phyloP scores from a whole-genome alignment of 208 protist genomes.

The Crithidia fasciculata region DNA sequence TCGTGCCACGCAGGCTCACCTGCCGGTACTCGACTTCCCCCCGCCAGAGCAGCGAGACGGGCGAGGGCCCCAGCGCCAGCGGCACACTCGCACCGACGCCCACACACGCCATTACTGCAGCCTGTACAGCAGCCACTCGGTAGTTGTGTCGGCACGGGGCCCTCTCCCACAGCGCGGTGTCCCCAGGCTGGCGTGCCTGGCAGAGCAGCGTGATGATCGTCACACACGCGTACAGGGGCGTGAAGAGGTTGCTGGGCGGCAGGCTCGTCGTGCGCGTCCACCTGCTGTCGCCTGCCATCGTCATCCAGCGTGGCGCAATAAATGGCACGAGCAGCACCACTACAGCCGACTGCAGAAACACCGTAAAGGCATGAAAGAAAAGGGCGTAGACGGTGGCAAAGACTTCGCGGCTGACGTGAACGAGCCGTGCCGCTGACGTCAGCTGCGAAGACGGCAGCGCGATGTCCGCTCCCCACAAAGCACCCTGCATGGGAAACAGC shows the following conservation, averaged over 20 bases:
- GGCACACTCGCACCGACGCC: not conserved
- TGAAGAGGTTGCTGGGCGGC: not conserved
- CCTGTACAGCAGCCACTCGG: not conserved
- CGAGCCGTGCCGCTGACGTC: not conserved
- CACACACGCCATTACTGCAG: not conserved
- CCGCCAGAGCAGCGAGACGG: not conserved
- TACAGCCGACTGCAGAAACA: conserved; percentile 21
- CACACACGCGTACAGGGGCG: not conserved
- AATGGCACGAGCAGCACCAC: not conserved
- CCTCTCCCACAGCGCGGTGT: not conserved
- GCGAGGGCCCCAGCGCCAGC: conserved; percentile 13
- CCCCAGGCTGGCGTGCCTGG: conserved; percentile 3
- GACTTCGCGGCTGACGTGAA: conserved; percentile 16
- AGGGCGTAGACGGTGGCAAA: conserved; percentile 22
- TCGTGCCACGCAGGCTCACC: not conserved
- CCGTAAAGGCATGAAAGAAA: conserved; percentile 9
- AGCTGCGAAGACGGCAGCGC: conserved; percentile 17
- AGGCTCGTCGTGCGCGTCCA: not conserved
- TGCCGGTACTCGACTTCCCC: not conserved
- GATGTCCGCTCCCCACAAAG: conserved; percentile 28
- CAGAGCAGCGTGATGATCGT: not conserved
- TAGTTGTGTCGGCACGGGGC: conserved; percentile 6
- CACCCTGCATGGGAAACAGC: not conserved
- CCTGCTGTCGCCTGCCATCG: too few relatives aligned
- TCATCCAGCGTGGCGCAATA: not conserved